Base-by-base conservation (phyloP, 75 land plant genomes). In the Gnetum montanum region DNA sequence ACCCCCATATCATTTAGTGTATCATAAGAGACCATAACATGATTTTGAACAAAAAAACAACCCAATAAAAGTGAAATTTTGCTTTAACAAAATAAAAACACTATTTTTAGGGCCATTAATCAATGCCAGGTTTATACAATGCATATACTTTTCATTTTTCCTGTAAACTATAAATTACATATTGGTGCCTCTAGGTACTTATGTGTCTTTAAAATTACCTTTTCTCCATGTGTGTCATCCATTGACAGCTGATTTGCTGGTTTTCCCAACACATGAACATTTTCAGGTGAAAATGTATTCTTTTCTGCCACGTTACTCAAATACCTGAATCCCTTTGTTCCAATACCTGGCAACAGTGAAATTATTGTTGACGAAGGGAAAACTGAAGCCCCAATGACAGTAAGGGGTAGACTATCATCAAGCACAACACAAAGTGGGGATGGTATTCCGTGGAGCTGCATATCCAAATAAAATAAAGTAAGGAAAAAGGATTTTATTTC, bases 31-130 rank as follows among this genome's bases (percentile, higher is more conserved):
- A n/a, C n/a, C n/a, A n/a, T n/a, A n/a, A n/a, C n/a, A n/a, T n/a
- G n/a, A n/a, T n/a, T n/a, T n/a, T 52, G 25, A 86, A 61, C 26
- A 79, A 41, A 41, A 41, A 41, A 41, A 38, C 15, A n/a, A 38
- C 6, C 2, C 41, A 38, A 2, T 38, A n/a, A 12, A 12, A 38
- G 41, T 4, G 4, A 38, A 38, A 12, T 38, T 1, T 2, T 38
- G 11, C 15, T 4, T 38, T 12, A 38, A 12, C 15, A 38, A 12
- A n/a, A 12, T 3, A 38, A 38, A 38, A 4, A 4, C 4, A 6
- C 2, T 38, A 38, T 38, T 0, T 38, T 3, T n/a, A n/a, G n/a
- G n/a, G 41, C 15, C 4, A 6, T n/a, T 6, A 4, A 12, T n/a
- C 41, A 38, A 38, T 12, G 15, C 15, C 11, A 12, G 11, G 41